Evolutionary conservation across 129 eudicot species (phyloP).

Genomic region (Escallonia herrerae): DNA sequence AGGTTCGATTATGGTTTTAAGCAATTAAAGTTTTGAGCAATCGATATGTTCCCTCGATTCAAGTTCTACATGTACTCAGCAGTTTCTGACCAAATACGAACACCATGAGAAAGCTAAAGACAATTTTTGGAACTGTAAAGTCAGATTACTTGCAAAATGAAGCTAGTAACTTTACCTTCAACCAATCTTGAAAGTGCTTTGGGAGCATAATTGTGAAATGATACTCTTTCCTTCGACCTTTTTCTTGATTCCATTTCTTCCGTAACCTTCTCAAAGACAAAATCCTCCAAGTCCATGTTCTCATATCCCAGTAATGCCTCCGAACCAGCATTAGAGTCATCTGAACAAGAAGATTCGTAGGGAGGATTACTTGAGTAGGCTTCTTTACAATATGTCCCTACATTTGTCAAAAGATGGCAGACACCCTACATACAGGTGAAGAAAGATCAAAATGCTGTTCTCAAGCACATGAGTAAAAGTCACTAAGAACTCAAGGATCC

Average conservation of each 20-base stretch:
- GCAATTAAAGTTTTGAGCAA: background rate
- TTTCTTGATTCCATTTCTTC: conserved; percentile 62
- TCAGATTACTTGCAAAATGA: background rate
- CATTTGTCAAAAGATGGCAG: conserved; percentile 71
- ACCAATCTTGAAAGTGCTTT: conserved; percentile 49
- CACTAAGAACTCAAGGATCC: no score
- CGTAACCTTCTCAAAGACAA: conserved; percentile 51
- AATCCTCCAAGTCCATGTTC: conserved; percentile 79
- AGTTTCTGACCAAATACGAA: background rate
- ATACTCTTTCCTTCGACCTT: conserved; percentile 38
- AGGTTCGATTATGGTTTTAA: background rate
- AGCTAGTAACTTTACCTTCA: conserved; percentile 42
- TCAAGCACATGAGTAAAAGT: no score
- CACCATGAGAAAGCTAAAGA: background rate
- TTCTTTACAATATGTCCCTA: conserved; percentile 70
- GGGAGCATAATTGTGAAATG: conserved; percentile 73
- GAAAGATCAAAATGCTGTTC: background rate
- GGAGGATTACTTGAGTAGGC: conserved; percentile 32
- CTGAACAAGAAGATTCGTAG: conserved; percentile 51
- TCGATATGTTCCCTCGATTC: background rate
- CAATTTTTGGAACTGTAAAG: background rate
- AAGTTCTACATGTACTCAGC: background rate
- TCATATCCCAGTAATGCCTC: conserved; percentile 51
- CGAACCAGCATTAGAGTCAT: conserved; percentile 46
- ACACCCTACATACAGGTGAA: conserved; percentile 42